These are phyloP conservation scores for Rhizophora mangle DNA, from an alignment of 345 rosid genomes.

Conservation along the genomic window DNA sequence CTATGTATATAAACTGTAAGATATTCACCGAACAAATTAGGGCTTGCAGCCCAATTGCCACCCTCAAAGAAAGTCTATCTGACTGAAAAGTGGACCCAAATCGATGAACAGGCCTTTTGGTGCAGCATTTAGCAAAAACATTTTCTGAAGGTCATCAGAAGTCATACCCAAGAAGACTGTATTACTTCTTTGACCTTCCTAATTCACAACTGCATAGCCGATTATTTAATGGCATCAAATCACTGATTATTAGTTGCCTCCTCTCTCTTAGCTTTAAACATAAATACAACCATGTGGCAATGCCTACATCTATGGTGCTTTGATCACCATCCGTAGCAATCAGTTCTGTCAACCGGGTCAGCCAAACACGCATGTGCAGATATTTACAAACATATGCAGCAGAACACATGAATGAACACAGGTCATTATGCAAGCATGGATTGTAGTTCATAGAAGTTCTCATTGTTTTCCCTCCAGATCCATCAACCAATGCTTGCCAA, in stretches of 20 bases:
- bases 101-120: neutral
- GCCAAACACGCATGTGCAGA: neutral
- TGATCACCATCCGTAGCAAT: neutral
- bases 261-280: too few species aligned
- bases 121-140: neutral
- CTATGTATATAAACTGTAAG: neutral
- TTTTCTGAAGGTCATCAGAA: neutral
- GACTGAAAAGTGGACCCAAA: too few species aligned
- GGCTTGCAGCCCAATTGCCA: too few species aligned
- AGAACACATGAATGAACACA: neutral
- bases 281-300: neutral
- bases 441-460: too few species aligned
- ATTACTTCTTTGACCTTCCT: neutral
- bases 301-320: neutral
- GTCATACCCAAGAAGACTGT: neutral
- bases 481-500: neutral
- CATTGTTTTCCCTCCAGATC: neutral
- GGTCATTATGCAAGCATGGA: too few species aligned
- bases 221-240: neutral
- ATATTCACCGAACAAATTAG: too few species aligned
- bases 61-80: too few species aligned
- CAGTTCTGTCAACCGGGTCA: neutral
- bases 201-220: neutral
- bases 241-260: neutral
- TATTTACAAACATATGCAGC: neutral